These are phyloP conservation scores for Thalassiosira gravida DNA, from an alignment of 352 stramenopile genomes.

Conservation along the genomic window DNA sequence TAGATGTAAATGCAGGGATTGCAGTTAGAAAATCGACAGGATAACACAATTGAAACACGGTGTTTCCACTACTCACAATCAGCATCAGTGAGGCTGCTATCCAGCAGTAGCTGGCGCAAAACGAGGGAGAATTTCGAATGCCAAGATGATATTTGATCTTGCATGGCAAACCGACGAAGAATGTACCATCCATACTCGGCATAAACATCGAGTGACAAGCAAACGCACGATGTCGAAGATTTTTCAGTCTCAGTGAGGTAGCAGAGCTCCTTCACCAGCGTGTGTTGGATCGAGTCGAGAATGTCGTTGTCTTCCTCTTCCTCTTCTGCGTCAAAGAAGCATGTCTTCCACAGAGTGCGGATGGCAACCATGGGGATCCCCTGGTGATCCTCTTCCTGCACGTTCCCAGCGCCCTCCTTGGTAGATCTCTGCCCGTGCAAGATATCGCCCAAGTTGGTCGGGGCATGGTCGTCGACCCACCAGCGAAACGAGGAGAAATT, in stretches of 20 bases:
- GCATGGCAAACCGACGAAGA: conserved; percentile 37
- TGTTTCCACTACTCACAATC: conserved; percentile 55
- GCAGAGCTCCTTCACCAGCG: conserved; percentile 49
- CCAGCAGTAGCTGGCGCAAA: conserved; percentile 31
- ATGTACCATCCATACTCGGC: conserved; percentile 57
- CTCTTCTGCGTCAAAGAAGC: conserved; percentile 38
- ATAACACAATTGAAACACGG: conserved; percentile 1
- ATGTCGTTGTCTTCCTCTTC: conserved; percentile 19
- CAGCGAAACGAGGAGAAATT: conserved; percentile 21
- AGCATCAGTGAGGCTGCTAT: conserved; percentile 28
- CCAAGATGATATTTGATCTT: conserved; percentile 41
- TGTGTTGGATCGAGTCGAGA: conserved; percentile 47
- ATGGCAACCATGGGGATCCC: conserved; percentile 49
- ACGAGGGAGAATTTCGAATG: conserved; percentile 50
- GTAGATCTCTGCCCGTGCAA: neutral
- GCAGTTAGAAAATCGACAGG: neutral
- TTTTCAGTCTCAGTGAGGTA: conserved; percentile 32
- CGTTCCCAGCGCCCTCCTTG: conserved; percentile 1
- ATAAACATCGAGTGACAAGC: conserved; percentile 48
- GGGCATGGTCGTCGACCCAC: conserved; percentile 45
- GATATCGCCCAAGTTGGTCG: conserved; percentile 16
- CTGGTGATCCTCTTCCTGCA: conserved; percentile 22
- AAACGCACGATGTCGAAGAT: conserved; percentile 37
- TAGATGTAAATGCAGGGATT: neutral
- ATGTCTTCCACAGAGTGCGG: conserved; percentile 47